Percentiles rank a stretch among this genome's conserved stretches.
Evolutionary conservation across 2,329 filamentous ascomycete genomes (phyloP).

Genomic region (Curvularia eragrostidis): DNA sequence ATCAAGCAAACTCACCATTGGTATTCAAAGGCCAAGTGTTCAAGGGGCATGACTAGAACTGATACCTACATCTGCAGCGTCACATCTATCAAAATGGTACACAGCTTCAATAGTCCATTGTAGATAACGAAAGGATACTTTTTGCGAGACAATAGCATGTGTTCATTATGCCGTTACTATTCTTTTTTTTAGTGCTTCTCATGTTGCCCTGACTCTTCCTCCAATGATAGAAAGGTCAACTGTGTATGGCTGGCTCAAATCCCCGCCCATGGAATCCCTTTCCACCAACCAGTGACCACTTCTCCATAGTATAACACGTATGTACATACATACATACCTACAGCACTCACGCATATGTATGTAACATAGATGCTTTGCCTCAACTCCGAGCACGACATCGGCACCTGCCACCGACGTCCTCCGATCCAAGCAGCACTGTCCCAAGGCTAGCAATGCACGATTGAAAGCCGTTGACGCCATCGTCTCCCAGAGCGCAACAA

Average conservation of each 20-base stretch:
- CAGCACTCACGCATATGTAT: not conserved
- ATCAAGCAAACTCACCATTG: not conserved
- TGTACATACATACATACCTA: not conserved
- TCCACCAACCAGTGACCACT: not conserved
- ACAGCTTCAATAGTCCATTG: not conserved
- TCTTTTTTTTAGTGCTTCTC: not conserved
- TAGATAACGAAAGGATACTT: not conserved
- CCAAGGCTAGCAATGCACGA: slow-evolving; percentile 16
- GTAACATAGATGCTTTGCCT: not conserved
- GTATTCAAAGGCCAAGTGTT: not conserved
- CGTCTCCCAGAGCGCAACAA: not conserved
- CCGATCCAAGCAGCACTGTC: slow-evolving; percentile 13
- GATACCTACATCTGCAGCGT: not conserved
- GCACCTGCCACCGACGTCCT: slow-evolving; percentile 20
- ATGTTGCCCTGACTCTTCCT: not conserved
- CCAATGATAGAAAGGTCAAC: not conserved
- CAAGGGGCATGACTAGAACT: not conserved
- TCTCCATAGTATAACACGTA: too few relatives aligned
- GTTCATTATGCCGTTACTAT: not conserved
- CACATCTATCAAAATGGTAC: not conserved
- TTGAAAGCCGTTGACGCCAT: slow-evolving; percentile 9
- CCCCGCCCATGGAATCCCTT: not conserved
- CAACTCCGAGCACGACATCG: not conserved
- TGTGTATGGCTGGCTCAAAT: not conserved
- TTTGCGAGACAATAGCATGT: not conserved